phyloP scores from a whole-genome alignment of 2,329 filamentous ascomycete species.

The Fusarium mexicanum region DNA sequence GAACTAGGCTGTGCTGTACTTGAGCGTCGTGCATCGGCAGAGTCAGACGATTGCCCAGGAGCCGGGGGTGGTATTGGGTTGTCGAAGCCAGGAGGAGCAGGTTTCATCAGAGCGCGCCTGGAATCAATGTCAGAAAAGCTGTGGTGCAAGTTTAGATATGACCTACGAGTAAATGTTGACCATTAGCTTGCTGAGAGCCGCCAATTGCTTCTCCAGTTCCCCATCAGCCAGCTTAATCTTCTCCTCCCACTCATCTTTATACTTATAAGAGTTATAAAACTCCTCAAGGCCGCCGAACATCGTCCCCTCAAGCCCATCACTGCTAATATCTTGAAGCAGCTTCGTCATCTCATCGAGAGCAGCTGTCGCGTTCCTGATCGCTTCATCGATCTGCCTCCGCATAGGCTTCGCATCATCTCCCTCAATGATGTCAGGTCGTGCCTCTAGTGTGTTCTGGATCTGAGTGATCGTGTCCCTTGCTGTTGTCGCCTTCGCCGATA shows the following conservation, averaged over 20 bases:
- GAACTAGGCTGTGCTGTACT: not conserved
- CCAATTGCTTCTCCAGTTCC: slow-evolving; percentile 44
- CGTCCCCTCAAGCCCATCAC: slow-evolving; percentile 34
- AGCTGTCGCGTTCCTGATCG: slow-evolving; percentile 40
- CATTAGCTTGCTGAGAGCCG: slow-evolving; percentile 44
- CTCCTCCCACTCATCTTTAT: slow-evolving; percentile 47
- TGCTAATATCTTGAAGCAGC: slow-evolving; percentile 43
- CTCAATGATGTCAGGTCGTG: slow-evolving; percentile 45
- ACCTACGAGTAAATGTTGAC: slow-evolving; percentile 49
- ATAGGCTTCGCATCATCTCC: slow-evolving; percentile 43
- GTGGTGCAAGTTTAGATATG: not conserved
- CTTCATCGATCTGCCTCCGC: slow-evolving; percentile 44
- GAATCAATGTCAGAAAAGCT: not conserved
- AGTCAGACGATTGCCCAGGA: not conserved
- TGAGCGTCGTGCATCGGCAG: not conserved
- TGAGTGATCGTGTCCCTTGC: slow-evolving; percentile 47
- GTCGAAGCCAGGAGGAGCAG: slow-evolving; percentile 31
- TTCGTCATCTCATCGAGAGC: slow-evolving; percentile 45
- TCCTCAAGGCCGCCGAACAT: slow-evolving; percentile 39
- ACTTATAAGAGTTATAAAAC: slow-evolving; percentile 49
- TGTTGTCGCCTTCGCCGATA: slow-evolving; percentile 42
- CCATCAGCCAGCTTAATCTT: slow-evolving; percentile 46
- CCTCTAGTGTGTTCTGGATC: slow-evolving; percentile 43
- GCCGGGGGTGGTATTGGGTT: slow-evolving; percentile 25
- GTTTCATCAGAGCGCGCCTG: slow-evolving; percentile 46